A percentile compares a stretch with the other conserved stretches of the same genome.
Evolutionary conservation across 345 rosid species (phyloP).

Genomic region (Acer campestre): DNA sequence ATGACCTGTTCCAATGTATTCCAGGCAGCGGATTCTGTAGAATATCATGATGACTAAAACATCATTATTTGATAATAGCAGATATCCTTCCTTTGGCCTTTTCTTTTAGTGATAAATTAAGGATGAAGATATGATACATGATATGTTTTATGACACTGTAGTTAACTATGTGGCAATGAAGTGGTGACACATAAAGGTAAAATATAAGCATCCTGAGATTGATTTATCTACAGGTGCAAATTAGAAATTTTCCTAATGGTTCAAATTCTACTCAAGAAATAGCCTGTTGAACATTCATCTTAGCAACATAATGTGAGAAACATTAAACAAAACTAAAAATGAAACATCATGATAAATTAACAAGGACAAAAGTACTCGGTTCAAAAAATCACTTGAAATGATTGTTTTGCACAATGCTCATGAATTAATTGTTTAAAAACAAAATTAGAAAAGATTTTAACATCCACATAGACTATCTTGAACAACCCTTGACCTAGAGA

Average conservation of each 20-base stretch:
- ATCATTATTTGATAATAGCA: not conserved
- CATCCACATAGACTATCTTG: not conserved
- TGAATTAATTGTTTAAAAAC: not conserved
- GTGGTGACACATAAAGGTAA: not conserved
- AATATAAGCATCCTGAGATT: not conserved
- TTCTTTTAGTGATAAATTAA: not conserved
- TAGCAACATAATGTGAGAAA: not conserved
- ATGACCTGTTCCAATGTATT: constrained; percentile 83
- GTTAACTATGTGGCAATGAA: not conserved
- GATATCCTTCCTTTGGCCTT: not conserved
- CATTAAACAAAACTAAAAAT: not conserved
- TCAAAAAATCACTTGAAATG: not conserved
- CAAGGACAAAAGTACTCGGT: not conserved
- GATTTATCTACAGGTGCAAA: not conserved
- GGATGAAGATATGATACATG: not conserved
- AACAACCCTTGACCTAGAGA: not conserved
- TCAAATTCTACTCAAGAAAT: not conserved
- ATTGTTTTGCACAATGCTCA: not conserved
- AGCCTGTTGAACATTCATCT: not conserved
- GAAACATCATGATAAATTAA: not conserved
- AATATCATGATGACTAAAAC: constrained; percentile 10
- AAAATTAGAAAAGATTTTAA: too few relatives aligned
- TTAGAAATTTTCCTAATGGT: not conserved
- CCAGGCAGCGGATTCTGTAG: constrained; percentile 75
- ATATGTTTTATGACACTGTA: not conserved